A percentile compares a stretch with the other conserved stretches of the same genome.
Evolutionary conservation across 345 rosid species (phyloP).

Genomic region (Salix udensis): DNA sequence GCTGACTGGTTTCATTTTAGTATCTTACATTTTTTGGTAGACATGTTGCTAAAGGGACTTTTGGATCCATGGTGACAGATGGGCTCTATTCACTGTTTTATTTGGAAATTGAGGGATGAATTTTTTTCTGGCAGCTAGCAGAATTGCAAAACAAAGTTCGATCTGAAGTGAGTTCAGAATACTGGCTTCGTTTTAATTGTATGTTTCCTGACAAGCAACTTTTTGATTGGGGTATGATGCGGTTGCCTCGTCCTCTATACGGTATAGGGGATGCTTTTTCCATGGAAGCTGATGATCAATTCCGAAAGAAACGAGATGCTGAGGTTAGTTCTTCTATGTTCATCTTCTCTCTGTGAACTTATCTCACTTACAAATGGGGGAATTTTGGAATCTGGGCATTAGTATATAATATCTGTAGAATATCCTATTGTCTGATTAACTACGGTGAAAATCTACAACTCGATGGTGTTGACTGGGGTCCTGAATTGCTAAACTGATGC

Average conservation of each 20-base stretch:
- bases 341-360: background rate
- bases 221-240: slow-evolving; percentile 96
- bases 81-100: slow-evolving; percentile 7
- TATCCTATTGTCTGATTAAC: background rate
- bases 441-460: background rate
- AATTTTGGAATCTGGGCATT: slow-evolving; percentile 7
- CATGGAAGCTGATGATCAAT: slow-evolving; percentile 79
- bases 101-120: slow-evolving; percentile 28
- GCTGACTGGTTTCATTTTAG: background rate
- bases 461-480: background rate
- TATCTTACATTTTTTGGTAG: background rate
- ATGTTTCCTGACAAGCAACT: slow-evolving; percentile 60
- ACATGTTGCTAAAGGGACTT: slow-evolving; percentile 5
- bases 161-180: slow-evolving; percentile 74
- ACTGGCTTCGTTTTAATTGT: slow-evolving; percentile 76
- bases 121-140: slow-evolving; percentile 55
- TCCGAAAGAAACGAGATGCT: slow-evolving; percentile 88
- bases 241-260: slow-evolving; percentile 66
- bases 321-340: slow-evolving; percentile 50
- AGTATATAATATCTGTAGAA: slow-evolving; percentile 1
- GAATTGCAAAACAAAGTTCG: slow-evolving; percentile 82
- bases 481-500: background rate
- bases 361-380: background rate
- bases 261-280: slow-evolving; percentile 93
- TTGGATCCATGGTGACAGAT: slow-evolving; percentile 6